phyloP scores from a whole-genome alignment of 2,329 filamentous ascomycete genomes.

The Stachybotrys echinatus region DNA sequence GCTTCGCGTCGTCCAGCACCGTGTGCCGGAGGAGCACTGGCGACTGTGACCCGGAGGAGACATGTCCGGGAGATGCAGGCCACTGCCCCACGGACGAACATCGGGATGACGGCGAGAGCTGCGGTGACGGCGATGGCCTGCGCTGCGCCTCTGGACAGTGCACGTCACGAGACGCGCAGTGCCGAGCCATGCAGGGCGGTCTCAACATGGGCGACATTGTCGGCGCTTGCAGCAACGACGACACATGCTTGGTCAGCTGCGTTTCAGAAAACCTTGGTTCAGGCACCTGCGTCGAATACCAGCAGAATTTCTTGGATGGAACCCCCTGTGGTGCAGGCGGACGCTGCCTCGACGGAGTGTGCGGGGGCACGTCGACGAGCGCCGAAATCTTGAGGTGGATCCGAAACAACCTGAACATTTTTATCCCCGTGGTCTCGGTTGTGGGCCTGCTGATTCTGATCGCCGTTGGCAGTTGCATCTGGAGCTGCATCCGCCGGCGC shows the following conservation, averaged over 20 bases:
- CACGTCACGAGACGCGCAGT: constrained; percentile 86
- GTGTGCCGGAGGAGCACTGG: constrained; percentile 79
- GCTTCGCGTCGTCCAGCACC: constrained; percentile 60
- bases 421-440: constrained; percentile 71
- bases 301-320: constrained; percentile 91
- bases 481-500: constrained; percentile 34
- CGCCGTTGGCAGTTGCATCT: constrained; percentile 61
- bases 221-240: constrained; percentile 59
- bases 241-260: constrained; percentile 72
- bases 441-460: constrained; percentile 70
- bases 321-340: constrained; percentile 80
- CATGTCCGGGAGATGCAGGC: constrained; percentile 66
- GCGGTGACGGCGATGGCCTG: constrained; percentile 64
- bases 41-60: constrained; percentile 79
- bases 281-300: constrained; percentile 66
- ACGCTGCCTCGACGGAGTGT: constrained; percentile 71
- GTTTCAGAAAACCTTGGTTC: constrained; percentile 61
- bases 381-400: constrained; percentile 75
- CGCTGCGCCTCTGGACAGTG: constrained; percentile 89
- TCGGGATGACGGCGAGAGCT: constrained; percentile 63
- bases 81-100: constrained; percentile 70
- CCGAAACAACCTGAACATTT: constrained; percentile 67
- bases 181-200: constrained; percentile 74
- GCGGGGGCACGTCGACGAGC: constrained; percentile 62
- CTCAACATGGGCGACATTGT: constrained; percentile 70